These are phyloP conservation scores for Spizellomyces punctatus DNA, from an alignment of 192 early-diverging fungal genomes.

Conservation along the genomic window DNA sequence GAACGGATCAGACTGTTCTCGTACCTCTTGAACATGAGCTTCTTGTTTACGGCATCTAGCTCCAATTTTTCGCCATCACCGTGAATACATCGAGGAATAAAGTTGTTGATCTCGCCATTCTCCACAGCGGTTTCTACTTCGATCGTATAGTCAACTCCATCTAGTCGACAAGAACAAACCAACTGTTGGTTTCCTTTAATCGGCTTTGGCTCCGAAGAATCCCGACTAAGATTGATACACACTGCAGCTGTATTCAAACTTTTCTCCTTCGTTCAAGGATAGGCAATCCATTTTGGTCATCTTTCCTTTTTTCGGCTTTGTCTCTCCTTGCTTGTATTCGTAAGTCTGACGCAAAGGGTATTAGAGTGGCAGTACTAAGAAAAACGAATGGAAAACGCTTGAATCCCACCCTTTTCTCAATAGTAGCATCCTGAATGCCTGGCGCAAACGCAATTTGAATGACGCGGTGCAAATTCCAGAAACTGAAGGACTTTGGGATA, in stretches of 20 bases:
- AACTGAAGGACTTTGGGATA: slow-evolving; percentile 7
- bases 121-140: not conserved
- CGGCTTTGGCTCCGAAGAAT: too few species aligned
- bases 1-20: not conserved
- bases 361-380: too few species aligned
- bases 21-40: slow-evolving; percentile 21
- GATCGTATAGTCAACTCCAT: not conserved
- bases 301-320: slow-evolving; percentile 18
- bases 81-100: slow-evolving; percentile 9
- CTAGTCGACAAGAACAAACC: not conserved
- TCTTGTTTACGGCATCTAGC: slow-evolving; percentile 11
- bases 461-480: slow-evolving; percentile 25
- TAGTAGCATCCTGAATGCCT: not conserved
- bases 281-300: slow-evolving; percentile 14
- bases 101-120: slow-evolving; percentile 9
- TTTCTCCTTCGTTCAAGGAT: not conserved
- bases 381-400: too few species aligned
- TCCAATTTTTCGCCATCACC: not conserved
- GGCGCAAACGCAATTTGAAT: slow-evolving; percentile 15
- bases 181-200: too few species aligned
- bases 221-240: not conserved
- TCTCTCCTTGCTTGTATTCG: slow-evolving; percentile 9
- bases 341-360: not conserved
- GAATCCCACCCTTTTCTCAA: slow-evolving; percentile 12
- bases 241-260: slow-evolving; percentile 19